Percentiles rank a stretch among this genome's conserved stretches.
These are phyloP conservation scores for Fagopyrum tataricum DNA, from an alignment of 148 eudicot species.

Conservation along the genomic window DNA sequence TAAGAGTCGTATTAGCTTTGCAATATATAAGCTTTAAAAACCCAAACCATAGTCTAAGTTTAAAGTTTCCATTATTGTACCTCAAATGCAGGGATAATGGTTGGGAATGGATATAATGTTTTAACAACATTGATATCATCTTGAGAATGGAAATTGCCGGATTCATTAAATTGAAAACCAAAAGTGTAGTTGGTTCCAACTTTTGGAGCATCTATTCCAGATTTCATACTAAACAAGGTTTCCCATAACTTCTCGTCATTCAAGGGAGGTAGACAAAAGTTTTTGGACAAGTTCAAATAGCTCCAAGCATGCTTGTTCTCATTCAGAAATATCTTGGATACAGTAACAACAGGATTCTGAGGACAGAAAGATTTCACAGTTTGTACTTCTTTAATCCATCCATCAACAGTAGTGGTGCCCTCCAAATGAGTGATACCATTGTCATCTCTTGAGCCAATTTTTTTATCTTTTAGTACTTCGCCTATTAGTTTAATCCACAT, in stretches of 20 bases:
- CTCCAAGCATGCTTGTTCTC: conserved; percentile 48
- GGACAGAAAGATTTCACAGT: conserved; percentile 36
- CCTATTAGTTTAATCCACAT: conserved; percentile 53
- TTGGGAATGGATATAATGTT: conserved; percentile 74
- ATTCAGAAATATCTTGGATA: conserved; percentile 46
- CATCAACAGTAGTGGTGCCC: conserved; percentile 18
- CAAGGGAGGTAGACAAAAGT: conserved; percentile 63
- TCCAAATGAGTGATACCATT: conserved; percentile 14
- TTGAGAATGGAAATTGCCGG: conserved; percentile 43
- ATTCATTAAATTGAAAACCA: conserved; percentile 64
- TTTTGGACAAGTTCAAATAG: conserved; percentile 49
- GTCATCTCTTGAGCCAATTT: conserved; percentile 18
- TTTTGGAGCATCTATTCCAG: conserved; percentile 13
- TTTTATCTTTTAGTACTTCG: conserved; percentile 37
- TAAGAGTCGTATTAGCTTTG: conserved; percentile 20
- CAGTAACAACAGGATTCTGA: conserved; percentile 73
- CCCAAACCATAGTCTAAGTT: neutral
- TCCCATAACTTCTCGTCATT: conserved; percentile 68
- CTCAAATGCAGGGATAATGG: conserved; percentile 77
- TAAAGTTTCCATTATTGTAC: conserved; percentile 25
- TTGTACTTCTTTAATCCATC: conserved; percentile 23
- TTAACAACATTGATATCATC: conserved; percentile 46
- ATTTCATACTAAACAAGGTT: conserved; percentile 38
- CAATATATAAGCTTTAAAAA: conserved; percentile 10
- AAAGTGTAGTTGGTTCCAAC: conserved; percentile 40